Evolutionary conservation across 495 filamentous ascomycete species (phyloP).

Genomic region (Aspergillus ellipticus): DNA sequence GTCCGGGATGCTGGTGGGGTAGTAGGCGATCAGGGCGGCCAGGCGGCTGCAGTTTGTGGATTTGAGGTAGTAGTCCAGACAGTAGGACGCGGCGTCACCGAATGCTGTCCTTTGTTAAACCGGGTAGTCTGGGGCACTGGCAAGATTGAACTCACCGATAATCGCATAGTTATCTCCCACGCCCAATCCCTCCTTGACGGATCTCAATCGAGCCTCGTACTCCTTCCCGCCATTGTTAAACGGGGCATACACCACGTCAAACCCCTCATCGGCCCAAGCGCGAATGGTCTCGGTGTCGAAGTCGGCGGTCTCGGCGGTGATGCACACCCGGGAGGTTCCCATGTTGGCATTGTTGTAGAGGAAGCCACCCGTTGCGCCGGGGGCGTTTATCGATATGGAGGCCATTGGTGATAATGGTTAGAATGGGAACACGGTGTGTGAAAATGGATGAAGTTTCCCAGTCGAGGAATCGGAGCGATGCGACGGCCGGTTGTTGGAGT

Average conservation of each 20-base stretch:
- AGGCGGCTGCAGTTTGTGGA: slow-evolving; percentile 41
- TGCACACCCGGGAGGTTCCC: slow-evolving; percentile 53
- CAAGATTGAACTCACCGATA: slow-evolving; percentile 46
- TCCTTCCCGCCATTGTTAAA: slow-evolving; percentile 50
- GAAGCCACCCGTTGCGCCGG: slow-evolving; percentile 34
- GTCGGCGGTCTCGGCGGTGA: slow-evolving; percentile 58
- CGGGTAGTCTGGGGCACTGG: too few relatives aligned
- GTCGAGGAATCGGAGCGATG: neutral
- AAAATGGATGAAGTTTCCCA: neutral
- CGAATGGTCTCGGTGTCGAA: slow-evolving; percentile 56
- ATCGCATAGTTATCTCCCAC: slow-evolving; percentile 50
- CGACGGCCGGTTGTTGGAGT: neutral
- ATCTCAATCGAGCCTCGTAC: slow-evolving; percentile 46
- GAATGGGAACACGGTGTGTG: neutral
- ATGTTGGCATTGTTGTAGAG: slow-evolving; percentile 38
- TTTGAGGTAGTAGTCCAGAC: slow-evolving; percentile 52
- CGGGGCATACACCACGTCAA: slow-evolving; percentile 59
- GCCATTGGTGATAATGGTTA: slow-evolving; percentile 24
- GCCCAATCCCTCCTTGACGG: slow-evolving; percentile 41
- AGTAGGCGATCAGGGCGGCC: slow-evolving; percentile 57
- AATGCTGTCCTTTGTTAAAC: slow-evolving; percentile 36
- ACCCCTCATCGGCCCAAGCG: slow-evolving; percentile 65
- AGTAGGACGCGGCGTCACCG: slow-evolving; percentile 56
- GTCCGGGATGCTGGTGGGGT: slow-evolving; percentile 52
- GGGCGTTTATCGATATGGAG: slow-evolving; percentile 37